Evolutionary conservation across 2,329 filamentous ascomycete species (phyloP).

Genomic region (Colletotrichum lentis): DNA sequence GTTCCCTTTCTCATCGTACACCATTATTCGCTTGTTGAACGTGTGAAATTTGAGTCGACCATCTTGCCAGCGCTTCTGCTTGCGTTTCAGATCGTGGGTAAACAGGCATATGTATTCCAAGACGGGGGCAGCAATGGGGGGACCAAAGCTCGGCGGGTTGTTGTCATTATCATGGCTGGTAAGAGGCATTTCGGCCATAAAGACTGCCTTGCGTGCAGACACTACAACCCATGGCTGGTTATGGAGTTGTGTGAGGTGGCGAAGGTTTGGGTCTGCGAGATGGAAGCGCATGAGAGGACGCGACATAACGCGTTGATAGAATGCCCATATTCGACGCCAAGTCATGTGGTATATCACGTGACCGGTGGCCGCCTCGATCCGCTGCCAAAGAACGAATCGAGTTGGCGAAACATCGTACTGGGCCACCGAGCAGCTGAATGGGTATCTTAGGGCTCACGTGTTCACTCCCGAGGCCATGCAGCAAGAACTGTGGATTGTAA

Average conservation of each 20-base stretch:
- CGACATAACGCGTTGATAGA: conserved; percentile 1
- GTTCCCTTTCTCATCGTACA: conserved; percentile 82
- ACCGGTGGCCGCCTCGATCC: fast-evolving
- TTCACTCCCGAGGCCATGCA: no score
- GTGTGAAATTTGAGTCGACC: conserved; percentile 86
- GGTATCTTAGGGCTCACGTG: no score
- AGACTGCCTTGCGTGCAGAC: background rate
- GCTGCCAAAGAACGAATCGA: background rate
- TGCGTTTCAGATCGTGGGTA: conserved; percentile 83
- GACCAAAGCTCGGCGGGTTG: background rate
- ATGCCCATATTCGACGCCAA: background rate
- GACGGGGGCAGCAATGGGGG: conserved; percentile 74
- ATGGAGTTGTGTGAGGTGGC: background rate
- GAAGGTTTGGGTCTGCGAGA: background rate
- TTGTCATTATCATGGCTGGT: background rate
- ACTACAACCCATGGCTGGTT: conserved; percentile 1
- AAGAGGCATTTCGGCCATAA: conserved; percentile 13
- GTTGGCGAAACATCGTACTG: no score
- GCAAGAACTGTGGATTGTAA: no score
- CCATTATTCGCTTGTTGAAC: conserved; percentile 91
- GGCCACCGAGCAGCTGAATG: no score
- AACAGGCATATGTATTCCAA: conserved; percentile 87
- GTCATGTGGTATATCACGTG: conserved; percentile 3
- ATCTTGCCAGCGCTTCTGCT: conserved; percentile 95
- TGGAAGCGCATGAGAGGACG: background rate